These are phyloP conservation scores for Gentiana macrophylla DNA, from an alignment of 257 asterid species.

Conservation along the genomic window DNA sequence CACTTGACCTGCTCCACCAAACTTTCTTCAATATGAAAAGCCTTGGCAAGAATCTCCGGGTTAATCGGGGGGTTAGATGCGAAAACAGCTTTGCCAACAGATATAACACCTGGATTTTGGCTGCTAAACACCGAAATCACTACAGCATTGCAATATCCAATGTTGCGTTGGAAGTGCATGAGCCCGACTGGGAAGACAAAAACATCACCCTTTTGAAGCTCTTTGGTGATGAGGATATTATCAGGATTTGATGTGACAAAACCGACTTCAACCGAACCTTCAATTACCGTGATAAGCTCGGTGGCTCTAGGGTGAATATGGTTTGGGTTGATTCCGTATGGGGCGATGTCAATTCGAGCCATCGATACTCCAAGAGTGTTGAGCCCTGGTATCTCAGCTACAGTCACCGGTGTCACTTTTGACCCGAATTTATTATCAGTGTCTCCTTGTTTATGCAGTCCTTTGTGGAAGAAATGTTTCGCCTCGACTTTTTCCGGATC, in stretches of 20 bases:
- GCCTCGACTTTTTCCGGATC: constrained; percentile 3
- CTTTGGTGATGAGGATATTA: constrained; percentile 2
- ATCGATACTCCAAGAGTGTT: constrained; percentile 11
- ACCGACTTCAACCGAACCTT: constrained; percentile 10
- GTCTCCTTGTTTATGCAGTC: constrained; percentile 21
- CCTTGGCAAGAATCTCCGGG: constrained; percentile 9
- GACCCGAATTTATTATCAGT: constrained; percentile 19
- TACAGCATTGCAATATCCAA: not conserved
- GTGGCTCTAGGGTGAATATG: constrained; percentile 11
- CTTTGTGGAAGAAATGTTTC: constrained; percentile 20
- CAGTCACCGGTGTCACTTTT: constrained; percentile 3
- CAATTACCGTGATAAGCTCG: constrained; percentile 1
- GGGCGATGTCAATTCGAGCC: constrained; percentile 5
- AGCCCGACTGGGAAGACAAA: constrained; percentile 13
- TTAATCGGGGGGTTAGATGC: constrained; percentile 7
- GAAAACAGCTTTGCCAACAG: constrained; percentile 6
- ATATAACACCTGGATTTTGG: constrained; percentile 4
- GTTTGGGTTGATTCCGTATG: constrained; percentile 5
- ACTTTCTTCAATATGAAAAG: too few species aligned
- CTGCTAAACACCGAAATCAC: too few species aligned
- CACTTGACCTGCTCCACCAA: too few species aligned
- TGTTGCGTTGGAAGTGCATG: constrained; percentile 9
- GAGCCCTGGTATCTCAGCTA: constrained; percentile 6
- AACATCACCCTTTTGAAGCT: constrained; percentile 7
- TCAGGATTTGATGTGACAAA: constrained; percentile 13